Base-by-base conservation (phyloP, 192 early-diverging fungal species). In the Backusella westeae region DNA sequence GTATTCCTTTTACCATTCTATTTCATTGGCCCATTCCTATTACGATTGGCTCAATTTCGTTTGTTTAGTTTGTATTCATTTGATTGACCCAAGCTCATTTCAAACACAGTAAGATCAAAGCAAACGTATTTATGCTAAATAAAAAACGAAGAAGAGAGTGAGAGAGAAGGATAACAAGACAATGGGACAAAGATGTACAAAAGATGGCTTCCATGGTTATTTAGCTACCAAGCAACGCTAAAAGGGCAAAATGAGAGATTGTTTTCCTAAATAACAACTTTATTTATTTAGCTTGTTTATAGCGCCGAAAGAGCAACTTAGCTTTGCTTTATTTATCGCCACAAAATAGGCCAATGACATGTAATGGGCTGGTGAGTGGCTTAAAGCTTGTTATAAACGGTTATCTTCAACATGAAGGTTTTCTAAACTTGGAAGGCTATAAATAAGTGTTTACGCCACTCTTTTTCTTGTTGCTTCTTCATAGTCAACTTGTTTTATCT, bases 261-360 rank as follows among this genome's bases (percentile, higher is more conserved):
- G n/a, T 26, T 59, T 59, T 26, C 53, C 53, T 49, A 49, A 49
- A 49, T 49, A 59, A 59, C 12, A 19, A 59, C 26, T 1, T 12
- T 26, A 59, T 59, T 23, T 59, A 53, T 23, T 26, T 63, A 29
- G 23, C 29, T 63, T 63, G 23, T 63, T 63, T 63, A 63, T 63
- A 63, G 56, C 56, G 56, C 56, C 56, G 56, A 63, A 63, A 63
- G 23, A 29, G 26, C 26, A 63, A 63, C 23, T 29, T 29, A 63
- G 56, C 23, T 63, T 63, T 63, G 56, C 56, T 63, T 63, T 63
- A 63, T 63, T 63, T 63, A 63, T 63, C 56, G 56, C 56, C 56
- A 63, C 56, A 63, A 63, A 29, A 63, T 29, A 63, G 23, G 56
- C 56, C 56, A 63, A 63, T 63, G 56, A 63, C 56, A 63, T 63